A percentile compares a stretch with the other conserved stretches of the same genome.
phyloP scores from a whole-genome alignment of 768 basidiomycete genomes.

The Leccinum imitatum region DNA sequence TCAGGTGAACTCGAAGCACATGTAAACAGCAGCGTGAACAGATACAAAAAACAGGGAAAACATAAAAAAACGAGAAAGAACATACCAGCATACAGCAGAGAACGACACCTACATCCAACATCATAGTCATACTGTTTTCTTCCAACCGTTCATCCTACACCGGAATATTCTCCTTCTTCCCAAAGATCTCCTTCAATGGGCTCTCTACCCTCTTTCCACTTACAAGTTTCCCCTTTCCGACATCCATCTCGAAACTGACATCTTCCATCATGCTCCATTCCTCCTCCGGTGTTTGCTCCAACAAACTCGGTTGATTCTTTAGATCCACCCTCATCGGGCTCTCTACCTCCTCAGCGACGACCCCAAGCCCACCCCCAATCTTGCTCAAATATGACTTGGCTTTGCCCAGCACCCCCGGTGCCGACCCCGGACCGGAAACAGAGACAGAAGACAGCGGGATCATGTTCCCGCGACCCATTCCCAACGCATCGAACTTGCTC shows the following conservation, averaged over 20 bases:
- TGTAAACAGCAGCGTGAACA: not conserved
- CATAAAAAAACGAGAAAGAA: not conserved
- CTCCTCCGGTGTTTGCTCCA: slow-evolving; percentile 62
- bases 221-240: slow-evolving; percentile 19
- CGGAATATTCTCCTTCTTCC: slow-evolving; percentile 29
- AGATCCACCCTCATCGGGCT: slow-evolving; percentile 56
- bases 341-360: slow-evolving; percentile 34
- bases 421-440: not conserved
- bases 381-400: slow-evolving; percentile 51
- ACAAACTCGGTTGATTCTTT: slow-evolving; percentile 46
- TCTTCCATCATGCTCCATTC: slow-evolving; percentile 48
- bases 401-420: slow-evolving; percentile 32
- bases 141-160: slow-evolving; percentile 8
- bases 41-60: slow-evolving; percentile 3
- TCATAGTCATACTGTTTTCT: not conserved
- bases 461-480: slow-evolving; percentile 41
- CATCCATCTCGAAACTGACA: slow-evolving; percentile 52
- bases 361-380: slow-evolving; percentile 22
- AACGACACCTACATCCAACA: not conserved
- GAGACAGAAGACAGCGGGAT: slow-evolving; percentile 32
- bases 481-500: slow-evolving; percentile 75
- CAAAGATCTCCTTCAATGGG: slow-evolving; percentile 28
- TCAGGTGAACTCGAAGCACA: not conserved
- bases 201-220: slow-evolving; percentile 36
- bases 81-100: slow-evolving; percentile 13